Evolutionary conservation across 768 basidiomycete species (phyloP), one percentile per base, ranked within the genome.

Genomic region (Lentinula raphanica): DNA sequence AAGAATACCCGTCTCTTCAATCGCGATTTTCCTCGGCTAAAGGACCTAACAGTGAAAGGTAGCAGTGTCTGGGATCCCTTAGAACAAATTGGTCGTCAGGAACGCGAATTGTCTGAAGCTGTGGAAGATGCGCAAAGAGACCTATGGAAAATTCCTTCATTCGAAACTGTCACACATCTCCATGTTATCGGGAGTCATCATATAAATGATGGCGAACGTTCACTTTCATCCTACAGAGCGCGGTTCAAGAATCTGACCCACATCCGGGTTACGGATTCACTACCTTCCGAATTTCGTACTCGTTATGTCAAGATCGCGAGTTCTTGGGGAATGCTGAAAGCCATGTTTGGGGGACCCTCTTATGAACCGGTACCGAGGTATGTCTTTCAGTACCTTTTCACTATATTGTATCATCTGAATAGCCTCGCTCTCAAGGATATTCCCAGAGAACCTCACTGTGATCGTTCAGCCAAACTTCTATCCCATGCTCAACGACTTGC

Each of bases 361-460:
- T 50, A 17, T 15, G n/a, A 17, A 7, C 25, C 27, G 25, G 48
- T 23, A 28, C n/a, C 12, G 6, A 51, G 31, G 35, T 58, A 23
- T 12, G 50, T 6, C 46, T 55, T 25, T 50, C 64, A 81, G 59
- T 32, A n/a, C n/a, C n/a, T n/a, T n/a, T n/a, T n/a, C n/a, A n/a
- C n/a, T n/a, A n/a, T n/a, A n/a, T n/a, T n/a, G n/a, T n/a, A n/a
- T n/a, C n/a, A n/a, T n/a, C n/a, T n/a, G n/a, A n/a, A n/a, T n/a
- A n/a, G n/a, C n/a, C n/a, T n/a, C n/a, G n/a, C n/a, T n/a, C n/a
- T n/a, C n/a, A n/a, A 40, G 39, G 5, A 21, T 31, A 4, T 15
- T 62, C 23, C 3, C 13, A 48, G 19, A 48, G 15, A 23, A 48
- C 46, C 46, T 48, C 46, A 48, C 46, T 21, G 46, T 48, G 23